Evolutionary conservation across 2,329 filamentous ascomycete species (phyloP).

Genomic region (Exophiala lecanii-corni): DNA sequence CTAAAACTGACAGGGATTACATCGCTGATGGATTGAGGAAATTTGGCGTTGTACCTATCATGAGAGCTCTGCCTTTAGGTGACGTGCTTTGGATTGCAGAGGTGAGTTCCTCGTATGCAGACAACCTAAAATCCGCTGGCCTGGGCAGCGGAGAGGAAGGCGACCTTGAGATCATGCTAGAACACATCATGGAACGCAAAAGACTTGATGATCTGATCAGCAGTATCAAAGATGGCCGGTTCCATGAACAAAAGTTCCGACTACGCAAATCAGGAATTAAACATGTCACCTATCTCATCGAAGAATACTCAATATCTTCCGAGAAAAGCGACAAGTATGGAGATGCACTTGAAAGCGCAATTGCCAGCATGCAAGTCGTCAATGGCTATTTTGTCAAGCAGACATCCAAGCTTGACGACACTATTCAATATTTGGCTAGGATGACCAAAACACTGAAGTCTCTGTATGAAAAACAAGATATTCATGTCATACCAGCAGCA

Average conservation of each 20-base stretch:
- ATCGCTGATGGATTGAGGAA: conserved; percentile 68
- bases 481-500: conserved; percentile 20
- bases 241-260: conserved; percentile 80
- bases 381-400: conserved; percentile 75
- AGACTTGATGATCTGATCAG: conserved; percentile 72
- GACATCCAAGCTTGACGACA: conserved; percentile 71
- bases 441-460: conserved; percentile 66
- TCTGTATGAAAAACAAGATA: conserved; percentile 47
- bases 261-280: conserved; percentile 67
- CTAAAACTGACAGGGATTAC: conserved; percentile 70
- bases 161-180: conserved; percentile 67
- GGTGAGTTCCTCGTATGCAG: conserved; percentile 58
- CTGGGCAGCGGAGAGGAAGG: conserved; percentile 35
- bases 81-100: conserved; percentile 78
- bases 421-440: conserved; percentile 67
- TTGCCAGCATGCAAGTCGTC: conserved; percentile 72
- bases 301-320: conserved; percentile 62
- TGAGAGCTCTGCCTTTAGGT: conserved; percentile 66
- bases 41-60: conserved; percentile 60
- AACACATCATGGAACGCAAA: conserved; percentile 79
- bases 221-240: conserved; percentile 77
- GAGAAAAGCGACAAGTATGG: conserved; percentile 54
- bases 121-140: conserved; percentile 32
- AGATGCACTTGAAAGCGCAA: conserved; percentile 66
- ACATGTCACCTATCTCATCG: conserved; percentile 73